Evolutionary conservation across 371 early-diverging fungal genomes (phyloP).

Genomic region (Massospora cicadina): DNA sequence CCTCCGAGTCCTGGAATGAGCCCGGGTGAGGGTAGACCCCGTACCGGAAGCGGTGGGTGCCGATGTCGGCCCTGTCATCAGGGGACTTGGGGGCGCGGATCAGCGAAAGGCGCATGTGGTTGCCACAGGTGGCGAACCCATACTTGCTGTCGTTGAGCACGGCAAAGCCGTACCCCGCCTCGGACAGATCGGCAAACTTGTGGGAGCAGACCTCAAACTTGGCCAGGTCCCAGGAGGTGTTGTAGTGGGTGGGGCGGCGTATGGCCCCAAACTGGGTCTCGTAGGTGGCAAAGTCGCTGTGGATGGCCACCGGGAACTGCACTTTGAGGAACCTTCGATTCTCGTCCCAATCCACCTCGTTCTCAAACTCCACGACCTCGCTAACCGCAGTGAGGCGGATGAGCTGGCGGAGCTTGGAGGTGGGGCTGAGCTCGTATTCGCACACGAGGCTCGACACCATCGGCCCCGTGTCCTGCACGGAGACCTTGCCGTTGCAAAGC

Average conservation of each 20-base stretch:
- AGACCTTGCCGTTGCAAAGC: conserved; percentile 16
- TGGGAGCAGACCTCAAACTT: conserved; percentile 93
- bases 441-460: conserved; percentile 51
- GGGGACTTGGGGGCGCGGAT: conserved; percentile 74
- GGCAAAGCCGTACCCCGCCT: conserved; percentile 86
- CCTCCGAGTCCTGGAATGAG: conserved; percentile 51
- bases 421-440: conserved; percentile 35
- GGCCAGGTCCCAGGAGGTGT: conserved; percentile 81
- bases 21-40: conserved; percentile 79
- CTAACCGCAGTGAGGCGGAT: conserved; percentile 53
- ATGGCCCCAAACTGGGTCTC: conserved; percentile 88
- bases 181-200: conserved; percentile 85
- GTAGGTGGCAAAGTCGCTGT: conserved; percentile 71
- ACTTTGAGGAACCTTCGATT: conserved; percentile 79
- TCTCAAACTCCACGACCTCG: conserved; percentile 65
- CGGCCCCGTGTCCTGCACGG: conserved; percentile 54
- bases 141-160: conserved; percentile 86
- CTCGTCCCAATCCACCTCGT: conserved; percentile 79
- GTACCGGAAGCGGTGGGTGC: conserved; percentile 64
- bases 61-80: conserved; percentile 46
- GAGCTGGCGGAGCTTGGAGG: conserved; percentile 46
- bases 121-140: conserved; percentile 64
- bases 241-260: conserved; percentile 83
- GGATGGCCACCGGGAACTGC: conserved; percentile 74
- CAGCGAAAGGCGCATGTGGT: conserved; percentile 64